Conservation (phyloP, 2,329 filamentous ascomycete species). For the Magnaporthiopsis incrustans region DNA sequence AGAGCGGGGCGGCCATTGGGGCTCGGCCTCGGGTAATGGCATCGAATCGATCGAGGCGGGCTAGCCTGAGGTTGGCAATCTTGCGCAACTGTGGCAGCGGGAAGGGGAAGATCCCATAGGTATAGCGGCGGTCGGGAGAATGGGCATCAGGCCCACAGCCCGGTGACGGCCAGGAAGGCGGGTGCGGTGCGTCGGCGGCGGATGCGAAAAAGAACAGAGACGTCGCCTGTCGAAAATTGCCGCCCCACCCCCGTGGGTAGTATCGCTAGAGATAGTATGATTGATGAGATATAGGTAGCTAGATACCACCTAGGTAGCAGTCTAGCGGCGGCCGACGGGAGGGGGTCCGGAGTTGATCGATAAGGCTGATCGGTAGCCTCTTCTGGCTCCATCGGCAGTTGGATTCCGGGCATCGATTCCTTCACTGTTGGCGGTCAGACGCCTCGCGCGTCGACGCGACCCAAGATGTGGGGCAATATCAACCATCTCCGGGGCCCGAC, state of each 20-base stretch:
- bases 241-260: background rate
- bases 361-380: background rate
- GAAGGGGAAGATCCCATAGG: background rate
- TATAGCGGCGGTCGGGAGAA: background rate
- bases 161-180: background rate
- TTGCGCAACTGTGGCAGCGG: background rate
- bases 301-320: no score
- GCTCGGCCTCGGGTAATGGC: constrained; percentile 12
- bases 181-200: no score
- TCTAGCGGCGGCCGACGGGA: background rate
- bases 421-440: background rate
- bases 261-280: background rate
- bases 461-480: background rate
- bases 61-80: background rate
- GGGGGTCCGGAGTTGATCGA: background rate
- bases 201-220: background rate
- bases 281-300: background rate
- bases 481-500: background rate
- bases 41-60: background rate
- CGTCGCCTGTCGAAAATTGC: background rate
- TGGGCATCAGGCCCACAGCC: background rate
- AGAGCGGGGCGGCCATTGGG: constrained; percentile 60
- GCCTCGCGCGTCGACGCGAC: background rate
- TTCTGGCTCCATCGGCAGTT: background rate
- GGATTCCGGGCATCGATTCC: background rate